Evolutionary conservation across 176 grass and related monocot species (phyloP), one percentile per base, ranked within the genome.

Genomic region (Pontederia paniculata): DNA sequence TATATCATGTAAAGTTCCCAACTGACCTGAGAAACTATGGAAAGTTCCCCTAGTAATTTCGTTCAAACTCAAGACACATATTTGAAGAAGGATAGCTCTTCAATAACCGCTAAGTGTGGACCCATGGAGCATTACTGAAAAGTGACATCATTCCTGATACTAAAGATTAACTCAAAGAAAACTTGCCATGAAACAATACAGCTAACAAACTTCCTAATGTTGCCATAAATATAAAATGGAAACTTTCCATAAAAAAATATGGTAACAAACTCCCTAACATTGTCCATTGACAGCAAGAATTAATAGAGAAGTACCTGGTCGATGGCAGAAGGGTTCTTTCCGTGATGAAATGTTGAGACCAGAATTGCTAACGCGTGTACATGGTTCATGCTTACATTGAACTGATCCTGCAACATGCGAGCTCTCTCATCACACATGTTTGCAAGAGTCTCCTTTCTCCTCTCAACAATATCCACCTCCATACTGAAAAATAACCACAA

Each of bases 331-430:
- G 81, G 78, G 58, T 82, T 66, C 54, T 90, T 90, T 37, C 78
- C 82, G 55, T 85, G 87, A 58, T 90, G 87, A 82, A 90, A 90
- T 22, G 87, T 82, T 63, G 87, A 90, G 17, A 91, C 78, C 25
- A 91, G 56, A 65, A 91, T 82, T 21, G 78, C 75, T 63, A 90
- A 75, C 42, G 81, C 81, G 61, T 82, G 87, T 52, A 91, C 75
- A 51, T 91, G 87, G 60, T 91, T 91, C 82, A 91, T 91, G 71
- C 87, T 91, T 52, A 91, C 87, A 79, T 85, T 91, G 62, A 91
- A 91, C 28, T 91, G 87, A 79, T 90, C 87, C 54, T 91, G 87
- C 64, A 91, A 64, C 87, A 91, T 79, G 17, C 82, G 76, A 58
- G 87, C 87, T 85, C 87, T 85, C 55, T 91, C 82, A 19, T 91